phyloP scores from a whole-genome alignment of 2,329 filamentous ascomycete species.

The Cercospora canescens region DNA sequence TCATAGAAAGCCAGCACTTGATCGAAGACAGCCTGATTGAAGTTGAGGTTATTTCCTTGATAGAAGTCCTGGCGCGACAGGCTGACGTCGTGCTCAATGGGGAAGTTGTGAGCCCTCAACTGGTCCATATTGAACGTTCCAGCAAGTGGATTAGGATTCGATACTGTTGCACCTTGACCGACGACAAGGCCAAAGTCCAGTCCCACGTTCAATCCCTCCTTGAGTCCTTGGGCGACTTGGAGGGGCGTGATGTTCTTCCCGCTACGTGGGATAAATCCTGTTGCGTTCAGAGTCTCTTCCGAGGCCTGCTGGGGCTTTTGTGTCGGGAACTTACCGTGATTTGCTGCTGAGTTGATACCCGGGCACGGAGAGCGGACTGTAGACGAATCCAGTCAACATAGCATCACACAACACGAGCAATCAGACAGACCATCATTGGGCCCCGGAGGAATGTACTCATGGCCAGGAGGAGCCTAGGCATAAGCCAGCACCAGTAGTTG shows the following conservation, averaged over 20 bases:
- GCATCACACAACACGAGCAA: not conserved
- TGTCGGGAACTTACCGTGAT: not conserved
- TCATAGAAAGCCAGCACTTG: slow-evolving; percentile 30
- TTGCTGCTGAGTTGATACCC: slow-evolving; percentile 15
- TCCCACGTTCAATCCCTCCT: slow-evolving; percentile 28
- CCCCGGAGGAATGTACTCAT: not conserved
- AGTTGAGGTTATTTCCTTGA: slow-evolving; percentile 36
- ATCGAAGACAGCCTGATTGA: slow-evolving; percentile 37
- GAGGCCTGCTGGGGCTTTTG: not conserved
- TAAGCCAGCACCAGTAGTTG: not conserved
- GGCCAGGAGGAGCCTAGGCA: not conserved
- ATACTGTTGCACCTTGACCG: slow-evolving; percentile 24
- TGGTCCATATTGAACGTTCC: slow-evolving; percentile 2
- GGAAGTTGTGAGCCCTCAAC: slow-evolving; percentile 21
- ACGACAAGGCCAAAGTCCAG: slow-evolving; percentile 27
- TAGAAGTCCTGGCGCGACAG: slow-evolving; percentile 34
- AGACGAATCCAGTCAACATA: not conserved
- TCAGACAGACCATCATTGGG: not conserved
- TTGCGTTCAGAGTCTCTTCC: not conserved
- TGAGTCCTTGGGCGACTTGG: slow-evolving; percentile 23
- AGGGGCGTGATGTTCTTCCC: slow-evolving; percentile 28
- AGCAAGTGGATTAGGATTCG: slow-evolving; percentile 19
- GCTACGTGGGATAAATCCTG: slow-evolving; percentile 26
- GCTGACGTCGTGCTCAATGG: slow-evolving; percentile 39
- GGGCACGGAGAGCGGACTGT: slow-evolving; percentile 17